Conservation (phyloP, 371 early-diverging fungal species). For the Mucor ambiguus region DNA sequence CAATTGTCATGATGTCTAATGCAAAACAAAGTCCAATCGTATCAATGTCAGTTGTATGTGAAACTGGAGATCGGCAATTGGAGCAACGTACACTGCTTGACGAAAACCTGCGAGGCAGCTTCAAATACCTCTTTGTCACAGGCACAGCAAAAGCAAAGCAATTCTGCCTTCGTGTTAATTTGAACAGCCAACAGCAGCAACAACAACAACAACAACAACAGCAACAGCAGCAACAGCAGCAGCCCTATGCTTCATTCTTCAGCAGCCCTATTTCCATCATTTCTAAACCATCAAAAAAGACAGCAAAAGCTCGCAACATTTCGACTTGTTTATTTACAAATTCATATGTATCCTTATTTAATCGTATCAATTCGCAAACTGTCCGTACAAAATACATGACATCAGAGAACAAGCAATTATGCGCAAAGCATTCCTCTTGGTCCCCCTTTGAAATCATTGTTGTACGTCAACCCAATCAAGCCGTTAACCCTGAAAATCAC, state of each 20-base stretch:
- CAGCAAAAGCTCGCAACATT: conserved; percentile 76
- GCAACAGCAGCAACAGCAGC: conserved; percentile 19
- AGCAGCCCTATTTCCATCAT: conserved; percentile 78
- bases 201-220: conserved; percentile 7
- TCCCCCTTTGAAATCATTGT: conserved; percentile 76
- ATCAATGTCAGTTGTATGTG: conserved; percentile 66
- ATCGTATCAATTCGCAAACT: conserved; percentile 89
- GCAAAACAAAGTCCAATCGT: conserved; percentile 46
- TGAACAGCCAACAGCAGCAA: conserved; percentile 18
- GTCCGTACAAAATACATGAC: conserved; percentile 85
- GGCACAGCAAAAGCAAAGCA: conserved; percentile 82
- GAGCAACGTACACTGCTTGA: conserved; percentile 63
- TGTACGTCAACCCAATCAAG: conserved; percentile 48
- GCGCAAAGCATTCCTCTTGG: conserved; percentile 81
- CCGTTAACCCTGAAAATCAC: conserved; percentile 35
- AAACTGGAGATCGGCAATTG: conserved; percentile 32
- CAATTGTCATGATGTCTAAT: conserved; percentile 63
- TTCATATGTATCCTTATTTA: conserved; percentile 71
- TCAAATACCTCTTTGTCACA: conserved; percentile 75
- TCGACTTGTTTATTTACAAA: conserved; percentile 76
- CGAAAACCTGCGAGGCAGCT: conserved; percentile 57
- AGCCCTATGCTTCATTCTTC: conserved; percentile 58
- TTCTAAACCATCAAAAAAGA: conserved; percentile 89
- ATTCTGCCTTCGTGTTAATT: conserved; percentile 62
- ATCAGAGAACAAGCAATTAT: conserved; percentile 51